Base-by-base conservation (phyloP, 345 rosid species). In the Ailanthus altissimus region DNA sequence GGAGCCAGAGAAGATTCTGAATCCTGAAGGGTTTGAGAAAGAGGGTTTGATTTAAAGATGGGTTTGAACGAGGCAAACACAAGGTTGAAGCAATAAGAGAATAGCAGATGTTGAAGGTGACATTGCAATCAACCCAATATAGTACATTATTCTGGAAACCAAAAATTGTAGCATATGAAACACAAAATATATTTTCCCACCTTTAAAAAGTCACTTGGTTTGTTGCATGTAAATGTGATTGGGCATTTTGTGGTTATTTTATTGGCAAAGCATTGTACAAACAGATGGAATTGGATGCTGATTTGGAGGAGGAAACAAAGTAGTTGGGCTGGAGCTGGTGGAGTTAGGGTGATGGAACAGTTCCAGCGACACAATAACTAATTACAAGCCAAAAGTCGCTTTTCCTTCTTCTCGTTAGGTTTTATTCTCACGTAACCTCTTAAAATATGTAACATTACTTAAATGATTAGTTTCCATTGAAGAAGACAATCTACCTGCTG, bases 331-430 rank as follows among this genome's bases (percentile, higher is more conserved):
- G 81, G 80, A 84, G 84, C 77, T 75, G 90, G 89, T 78, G 85
- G 75, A 72, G 71, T 75, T 46, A 67, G 56, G 78, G 79, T 64
- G 78, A 5, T 73, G 81, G 70, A 60, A 78, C 72, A 72, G 67
- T 60, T 82, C 73, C 53, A 84, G 89, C 81, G 93, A 91, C 98
- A 74, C 76, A 50, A 77, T 90, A 93, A 88, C 95, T 82, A 84
- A 90, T 87, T 83, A 81, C 97, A 88, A 85, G 81, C 89, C 83
- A 82, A 66, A 85, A 56, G 98, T 93, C 98, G 84, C 86, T 92
- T 89, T 93, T 88, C 85, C 92, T 89, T 89, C 54, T 16, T 79
- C 70, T 21, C 58, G 77, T 14, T n/a, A 20, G 77, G 68, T 79
- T 80, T 77, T 47, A 15, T 82, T 82, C 66, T 77, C 47, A 87